Evolutionary conservation across 768 basidiomycete species (phyloP), one percentile per base, ranked within the genome.

Genomic region (Clitopilus hobsonii): DNA sequence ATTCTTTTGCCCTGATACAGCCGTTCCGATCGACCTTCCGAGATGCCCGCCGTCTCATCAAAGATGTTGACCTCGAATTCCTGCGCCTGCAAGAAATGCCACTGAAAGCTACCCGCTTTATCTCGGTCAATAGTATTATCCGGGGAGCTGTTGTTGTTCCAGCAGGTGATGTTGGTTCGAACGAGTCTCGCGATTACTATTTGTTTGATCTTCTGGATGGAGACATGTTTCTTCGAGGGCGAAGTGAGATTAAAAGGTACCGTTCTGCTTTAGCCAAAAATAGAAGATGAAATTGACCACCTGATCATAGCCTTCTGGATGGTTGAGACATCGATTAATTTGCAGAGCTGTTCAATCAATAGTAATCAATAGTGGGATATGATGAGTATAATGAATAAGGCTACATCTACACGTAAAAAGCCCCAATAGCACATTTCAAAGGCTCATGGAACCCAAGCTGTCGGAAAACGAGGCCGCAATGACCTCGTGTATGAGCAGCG

Each of bases 1-100:
- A 56, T 47, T 52, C 58, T 5, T n/a, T 59, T 14, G 52, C 58
- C 20, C 24, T 59, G 8, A 56, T 59, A 7, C 55, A 56, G 27
- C 55, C 52, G 8, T 59, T 54, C 54, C 26, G 23, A 8, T 22
- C 11, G n/a, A 16, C 20, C 14, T 56, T 54, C 38, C 26, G 36
- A 26, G 25, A 54, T 20, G 28, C 25, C 10, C 51, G 48, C 20
- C 47, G 52, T 3, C 20, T 5, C 2, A 28, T 50, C 23, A 56
- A 54, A 20, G 55, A 59, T 38, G 51, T 20, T 13, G 55, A 59
- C 26, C 28, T 59, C 6, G 38, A 56, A 14, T 27, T 59, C 14
- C 30, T 56, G 18, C 49, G 48, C 13, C 30, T 56, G 10, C 30
- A 18, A 7, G 52, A 53, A 26, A 51, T 24, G 8, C n/a, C 47